Percentiles rank a stretch among this genome's conserved stretches.
Conservation (phyloP, 2,329 filamentous ascomycete species). For the Colletotrichum tamarilloi region DNA sequence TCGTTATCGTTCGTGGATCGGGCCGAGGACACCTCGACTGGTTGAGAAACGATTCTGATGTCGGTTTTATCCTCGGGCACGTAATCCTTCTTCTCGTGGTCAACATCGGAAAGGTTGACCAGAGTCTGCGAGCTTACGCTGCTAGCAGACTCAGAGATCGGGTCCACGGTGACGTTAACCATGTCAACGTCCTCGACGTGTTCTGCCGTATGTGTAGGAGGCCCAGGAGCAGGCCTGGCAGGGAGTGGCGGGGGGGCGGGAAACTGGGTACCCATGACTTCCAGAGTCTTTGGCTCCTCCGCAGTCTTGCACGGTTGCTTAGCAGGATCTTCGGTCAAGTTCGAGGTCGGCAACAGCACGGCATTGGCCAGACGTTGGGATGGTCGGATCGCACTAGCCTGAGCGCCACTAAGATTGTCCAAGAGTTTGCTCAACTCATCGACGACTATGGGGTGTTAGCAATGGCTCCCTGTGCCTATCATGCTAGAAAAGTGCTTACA, state of each 20-base stretch:
- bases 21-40: slow-evolving; percentile 37
- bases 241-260: slow-evolving; percentile 58
- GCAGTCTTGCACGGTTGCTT: background rate
- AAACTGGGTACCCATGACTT: slow-evolving; percentile 33
- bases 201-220: slow-evolving; percentile 41
- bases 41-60: slow-evolving; percentile 16
- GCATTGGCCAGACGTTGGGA: slow-evolving; percentile 83
- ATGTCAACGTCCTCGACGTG: slow-evolving; percentile 47
- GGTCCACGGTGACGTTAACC: slow-evolving; percentile 46
- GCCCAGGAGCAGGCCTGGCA: slow-evolving; percentile 55
- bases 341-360: slow-evolving; percentile 72
- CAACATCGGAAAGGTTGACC: slow-evolving; percentile 55
- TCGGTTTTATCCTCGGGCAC: slow-evolving; percentile 21
- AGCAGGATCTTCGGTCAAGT: background rate
- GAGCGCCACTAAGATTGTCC: slow-evolving; percentile 73
- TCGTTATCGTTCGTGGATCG: slow-evolving; percentile 32
- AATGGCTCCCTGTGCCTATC: slow-evolving; percentile 51
- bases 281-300: slow-evolving; percentile 19
- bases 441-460: slow-evolving; percentile 69
- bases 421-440: slow-evolving; percentile 79
- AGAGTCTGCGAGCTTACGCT: slow-evolving; percentile 64
- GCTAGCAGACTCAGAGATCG: slow-evolving; percentile 55
- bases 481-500: slow-evolving; percentile 67
- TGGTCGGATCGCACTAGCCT: slow-evolving; percentile 73
- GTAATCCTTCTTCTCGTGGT: slow-evolving; percentile 47